Base-by-base conservation (phyloP, 495 filamentous ascomycete species). In the Staphylotrichum tortipilum region DNA sequence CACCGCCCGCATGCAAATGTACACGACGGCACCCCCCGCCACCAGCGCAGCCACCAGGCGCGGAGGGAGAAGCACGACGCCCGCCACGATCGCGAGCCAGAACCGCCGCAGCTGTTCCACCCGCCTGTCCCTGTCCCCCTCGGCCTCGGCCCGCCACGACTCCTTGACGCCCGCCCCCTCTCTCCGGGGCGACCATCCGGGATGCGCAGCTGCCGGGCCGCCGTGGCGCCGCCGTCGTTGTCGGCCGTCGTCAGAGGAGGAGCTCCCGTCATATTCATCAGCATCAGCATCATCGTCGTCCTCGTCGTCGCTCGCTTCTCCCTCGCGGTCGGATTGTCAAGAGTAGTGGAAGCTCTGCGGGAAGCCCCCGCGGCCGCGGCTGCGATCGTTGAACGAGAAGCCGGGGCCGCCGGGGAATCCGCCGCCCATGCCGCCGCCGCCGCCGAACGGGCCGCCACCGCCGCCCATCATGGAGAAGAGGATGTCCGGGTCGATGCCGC, bases 401-500 rank as follows among this genome's bases (percentile, higher is more conserved):
- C 66, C 65, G 38, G 58, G 64, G 40, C 68, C 68, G 12, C 70
- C 68, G 44, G 71, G 73, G 53, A 67, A 68, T 50, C 74, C 73
- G 38, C 71, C 64, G 42, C 60, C 66, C 19, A 44, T 49, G n/a
- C 54, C 54, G 9, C 74, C 73, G 40, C 71, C 64, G 44, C 60
- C 65, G 19, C 12, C 17, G 9, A 47, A 48, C 18, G 12, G 23
- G 29, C 54, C 48, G 33, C 66, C 64, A 44, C 62, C 66, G 19
- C 46, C 50, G 23, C 69, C 68, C 76, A 86, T 84, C 82, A 86
- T 84, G 47, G 79, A 79, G 68, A 86, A 84, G 7, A 87, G 55
- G 39, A 87, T 79, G 53, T 82, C 81, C 1, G 83, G 83, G 57
- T 84, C 81, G 51, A 87, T 86, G 42, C 72, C 83, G 18, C 73